Evolutionary conservation across 2,329 filamentous ascomycete species (phyloP).

Genomic region (Trichoderma sp.): DNA sequence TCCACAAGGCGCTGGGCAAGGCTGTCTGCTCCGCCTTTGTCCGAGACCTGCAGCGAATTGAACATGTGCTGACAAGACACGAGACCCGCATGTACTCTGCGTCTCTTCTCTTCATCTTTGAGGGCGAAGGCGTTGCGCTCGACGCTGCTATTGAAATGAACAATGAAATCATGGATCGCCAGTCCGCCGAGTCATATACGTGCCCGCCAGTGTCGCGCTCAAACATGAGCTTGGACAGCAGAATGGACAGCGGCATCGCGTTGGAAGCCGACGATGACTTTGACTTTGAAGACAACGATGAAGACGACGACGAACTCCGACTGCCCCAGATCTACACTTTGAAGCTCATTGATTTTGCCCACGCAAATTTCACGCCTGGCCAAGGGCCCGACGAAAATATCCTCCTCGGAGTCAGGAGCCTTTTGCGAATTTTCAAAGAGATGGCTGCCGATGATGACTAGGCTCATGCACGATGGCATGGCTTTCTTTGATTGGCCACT

Average conservation of each 20-base stretch:
- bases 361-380: conserved; percentile 81
- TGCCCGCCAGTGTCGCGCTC: conserved; percentile 36
- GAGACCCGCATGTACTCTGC: conserved; percentile 67
- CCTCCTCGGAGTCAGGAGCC: conserved; percentile 71
- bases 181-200: conserved; percentile 29
- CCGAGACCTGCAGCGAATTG: conserved; percentile 54
- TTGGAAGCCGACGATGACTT: conserved; percentile 46
- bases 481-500: conserved; percentile 11
- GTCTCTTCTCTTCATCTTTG: conserved; percentile 64
- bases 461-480: conserved; percentile 16
- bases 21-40: conserved; percentile 57
- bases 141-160: conserved; percentile 56
- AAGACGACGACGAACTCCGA: conserved; percentile 48
- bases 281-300: conserved; percentile 47
- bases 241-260: conserved; percentile 58
- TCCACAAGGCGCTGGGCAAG: conserved; percentile 59
- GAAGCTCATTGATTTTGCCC: conserved; percentile 96
- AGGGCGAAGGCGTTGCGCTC: conserved; percentile 61
- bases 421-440: conserved; percentile 70
- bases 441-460: conserved; percentile 46
- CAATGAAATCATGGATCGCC: conserved; percentile 54
- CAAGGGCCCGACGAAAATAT: conserved; percentile 84
- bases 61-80: conserved; percentile 54
- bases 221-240: conserved; percentile 53
- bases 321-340: conserved; percentile 71